A percentile compares a stretch with the other conserved stretches of the same genome.
Evolutionary conservation across 208 protist species (phyloP).

Genomic region (Leishmania guyanensis): DNA sequence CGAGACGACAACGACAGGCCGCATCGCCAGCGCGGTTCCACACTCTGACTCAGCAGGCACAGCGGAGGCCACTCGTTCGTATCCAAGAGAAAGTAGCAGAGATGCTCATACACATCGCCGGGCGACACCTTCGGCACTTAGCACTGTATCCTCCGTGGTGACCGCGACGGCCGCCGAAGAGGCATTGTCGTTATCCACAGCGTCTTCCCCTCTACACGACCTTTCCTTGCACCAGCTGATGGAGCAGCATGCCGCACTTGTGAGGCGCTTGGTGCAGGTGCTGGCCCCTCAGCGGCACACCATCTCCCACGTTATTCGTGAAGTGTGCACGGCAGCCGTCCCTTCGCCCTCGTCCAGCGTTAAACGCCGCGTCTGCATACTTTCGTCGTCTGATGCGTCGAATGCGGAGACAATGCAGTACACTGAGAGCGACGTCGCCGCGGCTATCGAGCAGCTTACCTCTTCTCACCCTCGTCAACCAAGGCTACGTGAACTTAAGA

Average conservation of each 20-base stretch:
- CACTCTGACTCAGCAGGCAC: neutral
- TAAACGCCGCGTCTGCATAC: neutral
- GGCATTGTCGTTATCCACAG: neutral
- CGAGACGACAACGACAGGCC: neutral
- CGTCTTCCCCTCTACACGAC: neutral
- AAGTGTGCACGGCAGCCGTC: conserved; percentile 13
- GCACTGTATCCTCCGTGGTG: neutral
- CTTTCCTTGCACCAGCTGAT: conserved; percentile 9
- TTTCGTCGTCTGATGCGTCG: neutral
- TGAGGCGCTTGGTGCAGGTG: conserved; percentile 24
- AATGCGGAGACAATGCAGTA: conserved; percentile 11
- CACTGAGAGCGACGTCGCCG: conserved; percentile 22
- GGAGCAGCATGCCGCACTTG: conserved; percentile 19
- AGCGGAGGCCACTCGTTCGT: neutral
- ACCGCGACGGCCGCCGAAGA: neutral
- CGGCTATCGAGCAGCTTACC: conserved; percentile 23
- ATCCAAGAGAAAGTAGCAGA: neutral
- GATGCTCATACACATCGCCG: neutral
- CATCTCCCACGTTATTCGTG: conserved; percentile 1
- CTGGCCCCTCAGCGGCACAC: conserved; percentile 22
- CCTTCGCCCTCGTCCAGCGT: neutral
- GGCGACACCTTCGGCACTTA: neutral
- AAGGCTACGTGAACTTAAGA: conserved; percentile 40
- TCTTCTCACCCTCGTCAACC: conserved; percentile 18
- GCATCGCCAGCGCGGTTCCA: neutral